phyloP scores from a whole-genome alignment of 768 basidiomycete genomes.

The Cystofilobasidium bisporidii region DNA sequence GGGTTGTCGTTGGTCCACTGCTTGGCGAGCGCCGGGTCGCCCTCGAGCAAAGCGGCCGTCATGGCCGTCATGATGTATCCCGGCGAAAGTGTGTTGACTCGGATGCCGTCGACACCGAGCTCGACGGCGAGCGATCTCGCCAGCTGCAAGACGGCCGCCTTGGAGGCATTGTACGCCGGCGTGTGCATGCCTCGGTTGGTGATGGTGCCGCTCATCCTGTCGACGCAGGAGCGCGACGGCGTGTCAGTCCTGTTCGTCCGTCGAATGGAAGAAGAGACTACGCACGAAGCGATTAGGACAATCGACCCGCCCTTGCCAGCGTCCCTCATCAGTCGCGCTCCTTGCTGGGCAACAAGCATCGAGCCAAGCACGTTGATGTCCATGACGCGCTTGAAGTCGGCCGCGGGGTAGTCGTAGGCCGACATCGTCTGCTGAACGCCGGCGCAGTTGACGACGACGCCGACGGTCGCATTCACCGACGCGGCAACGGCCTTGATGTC shows the following conservation, averaged over 20 bases:
- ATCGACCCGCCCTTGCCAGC: conserved; percentile 3
- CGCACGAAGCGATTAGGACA: neutral
- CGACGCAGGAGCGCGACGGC: neutral
- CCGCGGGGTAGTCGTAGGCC: neutral
- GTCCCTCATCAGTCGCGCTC: neutral
- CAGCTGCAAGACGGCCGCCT: conserved; percentile 4
- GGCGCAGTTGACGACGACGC: neutral
- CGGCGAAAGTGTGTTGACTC: neutral
- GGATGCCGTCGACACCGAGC: neutral
- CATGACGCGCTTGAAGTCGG: conserved; percentile 5
- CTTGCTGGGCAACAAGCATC: conserved; percentile 10
- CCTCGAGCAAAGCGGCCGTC: neutral
- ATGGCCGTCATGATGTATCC: conserved; percentile 10
- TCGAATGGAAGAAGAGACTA: too few species aligned
- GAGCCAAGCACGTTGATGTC: conserved; percentile 5
- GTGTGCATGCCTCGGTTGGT: conserved; percentile 1
- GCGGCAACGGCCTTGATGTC: neutral
- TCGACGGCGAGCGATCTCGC: conserved; percentile 5
- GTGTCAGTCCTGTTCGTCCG: neutral
- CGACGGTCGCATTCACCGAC: neutral
- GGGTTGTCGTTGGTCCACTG: conserved; percentile 7
- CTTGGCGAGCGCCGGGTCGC: conserved; percentile 1
- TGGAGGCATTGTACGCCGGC: neutral
- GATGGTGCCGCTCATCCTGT: neutral
- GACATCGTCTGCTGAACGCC: neutral